These are phyloP conservation scores for Teratosphaeria zuluensis DNA, from an alignment of 2,329 filamentous ascomycete genomes.

Conservation along the genomic window DNA sequence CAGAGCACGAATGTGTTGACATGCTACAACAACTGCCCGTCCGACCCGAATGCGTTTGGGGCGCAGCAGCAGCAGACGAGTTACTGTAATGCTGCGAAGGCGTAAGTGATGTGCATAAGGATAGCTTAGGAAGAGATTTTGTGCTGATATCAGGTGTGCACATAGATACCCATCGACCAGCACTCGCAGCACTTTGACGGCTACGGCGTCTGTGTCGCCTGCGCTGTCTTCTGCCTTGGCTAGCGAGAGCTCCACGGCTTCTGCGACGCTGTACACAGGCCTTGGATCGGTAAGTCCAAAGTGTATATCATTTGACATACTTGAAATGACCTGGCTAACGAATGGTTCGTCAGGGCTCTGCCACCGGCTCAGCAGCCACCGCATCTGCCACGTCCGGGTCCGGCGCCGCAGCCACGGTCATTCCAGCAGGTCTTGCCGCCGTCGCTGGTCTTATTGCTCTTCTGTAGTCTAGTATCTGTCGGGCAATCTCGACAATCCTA, in stretches of 20 bases:
- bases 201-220: not conserved
- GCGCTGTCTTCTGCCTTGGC: not conserved
- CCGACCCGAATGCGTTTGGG: slow-evolving; percentile 28
- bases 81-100: slow-evolving; percentile 26
- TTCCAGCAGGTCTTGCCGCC: not conserved
- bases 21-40: slow-evolving; percentile 57
- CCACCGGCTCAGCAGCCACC: not conserved
- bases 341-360: not conserved
- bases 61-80: slow-evolving; percentile 25
- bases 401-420: not conserved
- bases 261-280: not conserved
- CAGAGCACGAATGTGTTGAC: slow-evolving; percentile 34
- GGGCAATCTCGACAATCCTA: too few relatives aligned
- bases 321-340: not conserved
- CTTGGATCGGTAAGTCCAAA: not conserved
- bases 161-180: not conserved
- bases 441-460: not conserved
- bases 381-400: not conserved
- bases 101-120: slow-evolving; percentile 13
- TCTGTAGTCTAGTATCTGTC: not conserved
- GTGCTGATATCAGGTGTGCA: too few relatives aligned
- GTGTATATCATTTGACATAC: not conserved
- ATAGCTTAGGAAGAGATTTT: too few relatives aligned
- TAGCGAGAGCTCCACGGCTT: not conserved
- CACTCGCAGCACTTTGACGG: not conserved